Evolutionary conservation across 2,329 filamentous ascomycete genomes (phyloP).

Genomic region (Alternaria alternata): DNA sequence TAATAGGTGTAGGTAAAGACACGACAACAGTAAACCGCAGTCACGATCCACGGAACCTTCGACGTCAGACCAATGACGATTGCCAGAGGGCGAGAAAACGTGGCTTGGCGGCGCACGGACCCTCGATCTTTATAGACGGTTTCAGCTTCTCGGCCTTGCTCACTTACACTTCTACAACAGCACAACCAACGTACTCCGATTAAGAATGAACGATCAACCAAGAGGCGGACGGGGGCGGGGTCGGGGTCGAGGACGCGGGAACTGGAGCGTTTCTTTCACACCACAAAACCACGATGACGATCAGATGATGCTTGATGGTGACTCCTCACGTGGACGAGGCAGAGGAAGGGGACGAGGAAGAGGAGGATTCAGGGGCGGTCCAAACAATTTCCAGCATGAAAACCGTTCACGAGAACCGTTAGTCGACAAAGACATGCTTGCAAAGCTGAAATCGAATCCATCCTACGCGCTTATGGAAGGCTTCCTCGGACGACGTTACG

Average conservation of each 20-base stretch:
- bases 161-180: conserved; percentile 2
- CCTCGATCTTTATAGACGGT: conserved; percentile 8
- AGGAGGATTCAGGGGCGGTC: conserved; percentile 21
- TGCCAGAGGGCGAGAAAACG: background rate
- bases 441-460: conserved; percentile 22
- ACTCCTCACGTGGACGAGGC: conserved; percentile 21
- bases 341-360: conserved; percentile 30
- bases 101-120: conserved; percentile 25
- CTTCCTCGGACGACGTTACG: conserved; percentile 79
- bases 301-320: conserved; percentile 24
- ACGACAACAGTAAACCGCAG: background rate
- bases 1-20: background rate
- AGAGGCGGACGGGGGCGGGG: conserved; percentile 28
- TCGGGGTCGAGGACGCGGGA: conserved; percentile 22
- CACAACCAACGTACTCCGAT: conserved; percentile 7
- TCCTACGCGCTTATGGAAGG: conserved; percentile 71
- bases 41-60: background rate
- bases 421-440: conserved; percentile 51
- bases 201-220: conserved; percentile 17
- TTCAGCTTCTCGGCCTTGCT: conserved; percentile 6
- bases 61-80: conserved; percentile 9
- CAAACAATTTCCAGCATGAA: conserved; percentile 36
- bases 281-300: conserved; percentile 18
- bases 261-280: conserved; percentile 12
- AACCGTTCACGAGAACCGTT: conserved; percentile 75